Conservation (phyloP, 768 basidiomycete species). For the Leccinum olivaceopallidum region DNA sequence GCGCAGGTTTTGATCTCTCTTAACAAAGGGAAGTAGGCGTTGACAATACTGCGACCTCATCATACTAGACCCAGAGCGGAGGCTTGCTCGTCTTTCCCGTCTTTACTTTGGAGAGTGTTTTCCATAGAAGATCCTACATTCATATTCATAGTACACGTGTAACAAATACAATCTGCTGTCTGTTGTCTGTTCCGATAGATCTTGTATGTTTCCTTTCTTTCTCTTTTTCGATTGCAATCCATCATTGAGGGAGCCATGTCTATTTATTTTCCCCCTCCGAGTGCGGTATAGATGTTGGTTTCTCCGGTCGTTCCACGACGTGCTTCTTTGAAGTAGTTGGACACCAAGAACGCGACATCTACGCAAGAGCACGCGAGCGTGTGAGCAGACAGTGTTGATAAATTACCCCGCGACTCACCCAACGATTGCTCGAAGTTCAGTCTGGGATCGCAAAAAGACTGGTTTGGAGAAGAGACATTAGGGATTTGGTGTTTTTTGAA, state of each 20-base stretch:
- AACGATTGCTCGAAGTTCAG: slow-evolving; percentile 93
- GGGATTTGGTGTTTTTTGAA: background rate
- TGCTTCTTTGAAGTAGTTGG: slow-evolving; percentile 76
- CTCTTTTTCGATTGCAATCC: background rate
- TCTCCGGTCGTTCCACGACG: slow-evolving; percentile 39
- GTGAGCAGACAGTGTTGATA: background rate
- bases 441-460: slow-evolving; percentile 94
- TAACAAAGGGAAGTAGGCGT: slow-evolving; percentile 31
- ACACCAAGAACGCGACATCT: slow-evolving; percentile 88
- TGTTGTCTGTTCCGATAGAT: slow-evolving; percentile 17
- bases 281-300: slow-evolving; percentile 31
- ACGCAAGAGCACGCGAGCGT: background rate
- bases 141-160: slow-evolving; percentile 8
- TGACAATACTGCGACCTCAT: too few relatives aligned
- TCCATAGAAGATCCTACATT: background rate
- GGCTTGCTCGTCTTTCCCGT: too few relatives aligned
- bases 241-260: background rate
- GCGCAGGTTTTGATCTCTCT: slow-evolving; percentile 93
- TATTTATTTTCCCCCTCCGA: slow-evolving; percentile 26
- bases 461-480: background rate
- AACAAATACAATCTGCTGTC: slow-evolving; percentile 2
- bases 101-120: slow-evolving; percentile 3
- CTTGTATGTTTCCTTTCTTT: background rate
- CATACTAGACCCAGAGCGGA: too few relatives aligned
- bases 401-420: slow-evolving; percentile 49